A percentile compares a stretch with the other conserved stretches of the same genome.
Conservation (phyloP, 306 rosid genomes). For the Erythrophleum fordii region DNA sequence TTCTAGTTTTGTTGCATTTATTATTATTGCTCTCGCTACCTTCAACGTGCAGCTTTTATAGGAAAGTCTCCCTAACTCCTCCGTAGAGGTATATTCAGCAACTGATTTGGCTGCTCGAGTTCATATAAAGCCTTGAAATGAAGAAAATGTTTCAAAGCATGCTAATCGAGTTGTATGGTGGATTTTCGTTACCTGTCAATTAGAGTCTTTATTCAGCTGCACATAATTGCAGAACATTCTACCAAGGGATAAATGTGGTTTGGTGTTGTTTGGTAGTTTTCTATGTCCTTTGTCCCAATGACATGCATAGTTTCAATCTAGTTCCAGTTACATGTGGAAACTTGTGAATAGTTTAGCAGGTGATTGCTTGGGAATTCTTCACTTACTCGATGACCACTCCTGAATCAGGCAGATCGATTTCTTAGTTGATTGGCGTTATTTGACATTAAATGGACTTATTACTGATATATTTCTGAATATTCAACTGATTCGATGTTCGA, state of each 20-base stretch:
- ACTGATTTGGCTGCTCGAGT: too few species aligned
- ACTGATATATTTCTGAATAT: neutral
- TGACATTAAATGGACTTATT: neutral
- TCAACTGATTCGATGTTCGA: slow-evolving; percentile 10
- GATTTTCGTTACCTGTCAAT: neutral
- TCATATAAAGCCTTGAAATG: neutral
- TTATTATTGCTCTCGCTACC: neutral
- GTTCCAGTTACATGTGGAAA: neutral
- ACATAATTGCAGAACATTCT: neutral
- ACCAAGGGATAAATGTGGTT: neutral
- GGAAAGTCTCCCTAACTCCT: too few species aligned
- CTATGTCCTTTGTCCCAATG: neutral
- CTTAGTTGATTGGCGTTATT: neutral
- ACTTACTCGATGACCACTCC: neutral
- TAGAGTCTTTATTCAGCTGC: neutral
- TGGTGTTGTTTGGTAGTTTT: neutral
- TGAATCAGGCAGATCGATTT: neutral
- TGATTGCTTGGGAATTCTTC: neutral
- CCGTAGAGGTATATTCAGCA: neutral
- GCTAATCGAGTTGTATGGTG: neutral
- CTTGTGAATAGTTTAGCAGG: neutral
- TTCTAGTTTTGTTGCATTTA: neutral
- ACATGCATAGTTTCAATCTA: neutral
- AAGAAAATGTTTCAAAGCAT: neutral
- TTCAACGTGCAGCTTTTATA: neutral